Conservation (phyloP, 2,329 filamentous ascomycete genomes). For the Trichoderma koningiopsis region DNA sequence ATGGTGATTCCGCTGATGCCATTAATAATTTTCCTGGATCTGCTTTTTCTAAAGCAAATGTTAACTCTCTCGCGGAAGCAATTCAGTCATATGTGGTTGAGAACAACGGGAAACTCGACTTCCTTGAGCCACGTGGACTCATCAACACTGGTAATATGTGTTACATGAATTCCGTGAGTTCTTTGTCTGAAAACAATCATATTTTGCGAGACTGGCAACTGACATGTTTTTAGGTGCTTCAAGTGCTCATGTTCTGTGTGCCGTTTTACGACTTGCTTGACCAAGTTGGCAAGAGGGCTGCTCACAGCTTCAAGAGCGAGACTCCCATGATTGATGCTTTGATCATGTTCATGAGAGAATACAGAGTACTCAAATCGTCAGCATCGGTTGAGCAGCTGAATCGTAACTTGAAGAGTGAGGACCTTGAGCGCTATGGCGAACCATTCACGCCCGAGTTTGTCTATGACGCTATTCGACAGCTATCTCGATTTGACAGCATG, state of each 20-base stretch:
- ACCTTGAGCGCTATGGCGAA: conserved; percentile 88
- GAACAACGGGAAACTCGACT: conserved; percentile 67
- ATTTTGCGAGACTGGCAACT: conserved; percentile 32
- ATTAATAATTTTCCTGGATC: conserved; percentile 33
- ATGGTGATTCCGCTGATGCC: conserved; percentile 32
- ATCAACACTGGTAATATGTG: conserved; percentile 99
- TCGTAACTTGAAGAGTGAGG: conserved; percentile 73
- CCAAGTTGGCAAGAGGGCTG: conserved; percentile 78
- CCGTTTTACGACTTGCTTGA: conserved; percentile 95
- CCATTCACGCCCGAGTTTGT: conserved; percentile 92
- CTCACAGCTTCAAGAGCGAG: conserved; percentile 91
- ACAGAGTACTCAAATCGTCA: conserved; percentile 81
- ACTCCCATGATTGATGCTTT: conserved; percentile 93
- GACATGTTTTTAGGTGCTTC: conserved; percentile 69
- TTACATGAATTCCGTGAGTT: conserved; percentile 97
- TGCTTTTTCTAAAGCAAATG: conserved; percentile 49
- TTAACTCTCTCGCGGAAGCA: conserved; percentile 72
- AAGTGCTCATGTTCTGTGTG: conserved; percentile 90
- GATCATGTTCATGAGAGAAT: conserved; percentile 96
- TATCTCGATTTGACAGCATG: conserved; percentile 91
- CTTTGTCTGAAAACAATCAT: not conserved
- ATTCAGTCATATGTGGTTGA: conserved; percentile 72
- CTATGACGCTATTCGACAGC: conserved; percentile 84
- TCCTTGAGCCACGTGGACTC: conserved; percentile 88
- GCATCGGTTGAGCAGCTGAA: conserved; percentile 72